These are phyloP conservation scores for Lepraria neglecta DNA, from an alignment of 495 filamentous ascomycete species.

Conservation along the genomic window DNA sequence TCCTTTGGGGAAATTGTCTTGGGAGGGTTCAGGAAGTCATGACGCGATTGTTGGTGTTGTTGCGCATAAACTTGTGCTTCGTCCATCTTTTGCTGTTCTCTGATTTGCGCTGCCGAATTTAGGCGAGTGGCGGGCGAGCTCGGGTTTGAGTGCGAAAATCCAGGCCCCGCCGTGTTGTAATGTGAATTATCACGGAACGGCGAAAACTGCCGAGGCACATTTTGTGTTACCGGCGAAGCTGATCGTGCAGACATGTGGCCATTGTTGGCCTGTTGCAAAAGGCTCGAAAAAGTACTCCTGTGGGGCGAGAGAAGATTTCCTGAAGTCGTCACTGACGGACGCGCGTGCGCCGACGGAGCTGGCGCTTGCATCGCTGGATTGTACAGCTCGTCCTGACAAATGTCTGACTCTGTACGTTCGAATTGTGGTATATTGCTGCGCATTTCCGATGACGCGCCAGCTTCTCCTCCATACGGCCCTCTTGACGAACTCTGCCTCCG, in stretches of 20 bases:
- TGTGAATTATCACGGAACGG: conserved; percentile 78
- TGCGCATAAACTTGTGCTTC: conserved; percentile 38
- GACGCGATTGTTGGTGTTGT: conserved; percentile 28
- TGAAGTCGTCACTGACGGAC: conserved; percentile 33
- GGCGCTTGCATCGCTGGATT: conserved; percentile 53
- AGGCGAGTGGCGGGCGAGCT: conserved; percentile 40
- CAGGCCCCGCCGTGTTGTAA: conserved; percentile 37
- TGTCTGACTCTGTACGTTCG: conserved; percentile 77
- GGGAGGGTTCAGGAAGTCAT: conserved; percentile 42
- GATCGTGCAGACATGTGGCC: conserved; percentile 59
- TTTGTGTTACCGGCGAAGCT: conserved; percentile 45
- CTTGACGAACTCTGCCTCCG: conserved; percentile 46
- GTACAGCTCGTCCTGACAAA: conserved; percentile 80
- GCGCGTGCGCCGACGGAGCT: conserved; percentile 44
- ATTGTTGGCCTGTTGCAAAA: conserved; percentile 70
- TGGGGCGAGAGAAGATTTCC: conserved; percentile 46
- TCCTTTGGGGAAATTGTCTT: conserved; percentile 97
- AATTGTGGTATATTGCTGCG: conserved; percentile 63
- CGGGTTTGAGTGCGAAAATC: conserved; percentile 31
- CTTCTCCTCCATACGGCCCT: conserved; percentile 47
- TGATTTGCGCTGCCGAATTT: conserved; percentile 50
- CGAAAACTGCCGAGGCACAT: conserved; percentile 60
- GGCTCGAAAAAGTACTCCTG: conserved; percentile 63
- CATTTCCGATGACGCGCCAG: conserved; percentile 20
- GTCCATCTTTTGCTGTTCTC: conserved; percentile 56